A percentile compares a stretch with the other conserved stretches of the same genome.
These are phyloP conservation scores for Oxytropis ochrocephala DNA, from an alignment of 306 rosid genomes.

Conservation along the genomic window DNA sequence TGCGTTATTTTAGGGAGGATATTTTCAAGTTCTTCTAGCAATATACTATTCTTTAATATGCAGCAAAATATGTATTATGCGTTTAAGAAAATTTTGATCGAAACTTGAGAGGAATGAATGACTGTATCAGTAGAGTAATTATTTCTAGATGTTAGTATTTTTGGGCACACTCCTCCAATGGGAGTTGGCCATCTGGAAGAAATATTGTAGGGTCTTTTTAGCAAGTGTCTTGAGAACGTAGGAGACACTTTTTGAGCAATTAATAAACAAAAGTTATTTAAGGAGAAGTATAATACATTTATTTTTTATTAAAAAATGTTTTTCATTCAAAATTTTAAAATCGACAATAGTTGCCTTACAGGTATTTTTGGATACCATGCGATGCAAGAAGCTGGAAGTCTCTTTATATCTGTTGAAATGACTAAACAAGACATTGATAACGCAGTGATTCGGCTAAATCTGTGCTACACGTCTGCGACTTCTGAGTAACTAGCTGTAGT, in stretches of 20 bases:
- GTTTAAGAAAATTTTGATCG: neutral
- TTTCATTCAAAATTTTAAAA: too few relatives aligned
- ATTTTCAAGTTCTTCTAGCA: neutral
- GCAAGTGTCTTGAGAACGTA: neutral
- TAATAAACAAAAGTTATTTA: neutral
- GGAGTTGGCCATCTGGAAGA: neutral
- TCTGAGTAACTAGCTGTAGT: too few relatives aligned
- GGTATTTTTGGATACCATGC: neutral
- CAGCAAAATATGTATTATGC: neutral
- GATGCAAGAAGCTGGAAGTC: neutral
- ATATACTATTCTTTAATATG: neutral
- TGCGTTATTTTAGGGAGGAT: conserved; percentile 20
- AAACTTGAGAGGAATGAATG: neutral
- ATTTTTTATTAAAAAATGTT: neutral
- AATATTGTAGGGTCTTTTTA: neutral
- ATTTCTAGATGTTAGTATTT: neutral
- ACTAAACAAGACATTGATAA: too few relatives aligned
- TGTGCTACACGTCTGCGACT: too few relatives aligned
- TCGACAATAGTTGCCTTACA: neutral
- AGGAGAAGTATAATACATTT: neutral
- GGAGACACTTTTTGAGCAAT: neutral
- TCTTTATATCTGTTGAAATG: neutral
- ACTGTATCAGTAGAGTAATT: neutral
- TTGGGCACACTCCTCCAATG: neutral
- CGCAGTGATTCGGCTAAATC: too few relatives aligned